These are phyloP conservation scores for Sungouiozyma ichnusensis DNA, from an alignment of 805 yeast species.

Conservation along the genomic window DNA sequence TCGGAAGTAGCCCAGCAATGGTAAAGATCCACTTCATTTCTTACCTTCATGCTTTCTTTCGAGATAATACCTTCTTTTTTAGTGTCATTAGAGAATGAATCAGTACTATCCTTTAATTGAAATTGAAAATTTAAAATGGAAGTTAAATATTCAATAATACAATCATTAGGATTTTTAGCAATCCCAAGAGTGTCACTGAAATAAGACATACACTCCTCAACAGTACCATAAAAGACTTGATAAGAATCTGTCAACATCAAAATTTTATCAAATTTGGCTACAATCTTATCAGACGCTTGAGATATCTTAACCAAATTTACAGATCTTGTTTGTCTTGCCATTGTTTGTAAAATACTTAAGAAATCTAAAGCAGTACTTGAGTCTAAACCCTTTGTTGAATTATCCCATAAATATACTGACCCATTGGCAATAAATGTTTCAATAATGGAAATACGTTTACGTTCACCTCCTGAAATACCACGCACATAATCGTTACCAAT, in stretches of 20 bases:
- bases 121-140: conserved; percentile 38
- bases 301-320: conserved; percentile 39
- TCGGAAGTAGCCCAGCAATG: conserved; percentile 25
- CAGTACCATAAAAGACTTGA: conserved; percentile 39
- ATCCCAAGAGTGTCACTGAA: conserved; percentile 42
- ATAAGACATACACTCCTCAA: conserved; percentile 35
- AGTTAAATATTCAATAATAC: conserved; percentile 55
- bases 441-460: conserved; percentile 55
- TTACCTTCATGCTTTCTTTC: conserved; percentile 1
- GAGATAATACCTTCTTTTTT: neutral
- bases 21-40: conserved; percentile 39
- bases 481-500: conserved; percentile 55
- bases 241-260: conserved; percentile 37
- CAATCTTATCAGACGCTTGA: conserved; percentile 40
- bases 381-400: conserved; percentile 42
- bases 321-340: conserved; percentile 32
- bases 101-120: conserved; percentile 1
- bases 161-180: conserved; percentile 44
- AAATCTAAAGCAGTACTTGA: conserved; percentile 41
- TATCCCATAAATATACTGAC: conserved; percentile 43
- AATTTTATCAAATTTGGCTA: conserved; percentile 39
- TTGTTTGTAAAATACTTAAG: conserved; percentile 33
- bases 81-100: neutral
- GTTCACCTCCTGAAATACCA: conserved; percentile 62
- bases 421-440: conserved; percentile 41